phyloP scores from a whole-genome alignment of 768 basidiomycete species.

The Tricholoma furcatifolium region DNA sequence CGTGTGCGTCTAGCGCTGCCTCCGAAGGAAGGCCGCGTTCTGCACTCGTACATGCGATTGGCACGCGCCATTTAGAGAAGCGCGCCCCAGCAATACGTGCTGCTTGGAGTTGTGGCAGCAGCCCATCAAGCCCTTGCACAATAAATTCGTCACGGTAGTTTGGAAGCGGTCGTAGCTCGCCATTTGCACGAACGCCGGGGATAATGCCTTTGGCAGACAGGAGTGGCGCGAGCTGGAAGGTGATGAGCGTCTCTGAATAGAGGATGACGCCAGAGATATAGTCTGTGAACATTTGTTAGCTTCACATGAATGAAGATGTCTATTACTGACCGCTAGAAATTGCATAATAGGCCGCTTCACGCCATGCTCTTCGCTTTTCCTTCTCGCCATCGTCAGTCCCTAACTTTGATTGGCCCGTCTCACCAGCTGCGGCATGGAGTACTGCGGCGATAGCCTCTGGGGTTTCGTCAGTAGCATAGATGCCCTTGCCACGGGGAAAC shows the following conservation, averaged over 20 bases:
- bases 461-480: slow-evolving; percentile 54
- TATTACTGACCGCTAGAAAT: slow-evolving; percentile 41
- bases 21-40: slow-evolving; percentile 36
- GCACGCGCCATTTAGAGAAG: slow-evolving; percentile 53
- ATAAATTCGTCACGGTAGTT: slow-evolving; percentile 43
- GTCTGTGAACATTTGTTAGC: background rate
- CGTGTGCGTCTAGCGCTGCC: slow-evolving; percentile 42
- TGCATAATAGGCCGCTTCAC: slow-evolving; percentile 41
- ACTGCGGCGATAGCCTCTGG: slow-evolving; percentile 40
- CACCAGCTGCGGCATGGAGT: slow-evolving; percentile 34
- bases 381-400: slow-evolving; percentile 34
- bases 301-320: background rate
- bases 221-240: slow-evolving; percentile 46
- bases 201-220: slow-evolving; percentile 46
- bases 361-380: slow-evolving; percentile 42
- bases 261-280: slow-evolving; percentile 50
- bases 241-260: slow-evolving; percentile 46
- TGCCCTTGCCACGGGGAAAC: slow-evolving; percentile 46
- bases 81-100: slow-evolving; percentile 44
- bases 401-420: slow-evolving; percentile 20
- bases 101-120: slow-evolving; percentile 39
- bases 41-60: slow-evolving; percentile 41
- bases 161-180: slow-evolving; percentile 45
- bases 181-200: slow-evolving; percentile 49
- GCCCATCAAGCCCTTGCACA: slow-evolving; percentile 49